Evolutionary conservation across 352 stramenopile species (phyloP).

Genomic region (Aphanomyces invadans): DNA sequence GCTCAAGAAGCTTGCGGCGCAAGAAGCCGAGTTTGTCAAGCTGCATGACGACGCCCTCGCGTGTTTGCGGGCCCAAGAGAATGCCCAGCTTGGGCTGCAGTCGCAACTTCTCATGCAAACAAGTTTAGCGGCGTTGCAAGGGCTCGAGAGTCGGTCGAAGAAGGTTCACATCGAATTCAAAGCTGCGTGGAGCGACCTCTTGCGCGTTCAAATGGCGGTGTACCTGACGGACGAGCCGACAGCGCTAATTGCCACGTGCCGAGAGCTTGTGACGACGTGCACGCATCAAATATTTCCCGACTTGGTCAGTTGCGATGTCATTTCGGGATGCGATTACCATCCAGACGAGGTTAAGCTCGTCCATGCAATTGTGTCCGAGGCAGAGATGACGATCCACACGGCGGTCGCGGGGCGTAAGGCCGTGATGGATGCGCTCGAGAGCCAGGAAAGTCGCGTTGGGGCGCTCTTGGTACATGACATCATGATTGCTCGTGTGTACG

Average conservation of each 20-base stretch:
- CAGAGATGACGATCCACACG: conserved; percentile 37
- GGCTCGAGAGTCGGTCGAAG: conserved; percentile 75
- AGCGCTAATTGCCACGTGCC: conserved; percentile 32
- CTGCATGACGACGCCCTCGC: conserved; percentile 28
- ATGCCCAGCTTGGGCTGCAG: conserved; percentile 46
- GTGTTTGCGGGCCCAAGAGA: conserved; percentile 33
- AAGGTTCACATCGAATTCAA: conserved; percentile 47
- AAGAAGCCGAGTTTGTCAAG: conserved; percentile 44
- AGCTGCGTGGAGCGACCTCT: conserved; percentile 24
- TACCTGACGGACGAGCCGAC: conserved; percentile 30
- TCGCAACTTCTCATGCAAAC: conserved; percentile 58
- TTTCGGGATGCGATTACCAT: conserved; percentile 80
- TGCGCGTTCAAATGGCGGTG: not conserved
- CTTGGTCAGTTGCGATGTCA: conserved; percentile 47
- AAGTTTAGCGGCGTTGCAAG: conserved; percentile 76
- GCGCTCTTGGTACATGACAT: conserved; percentile 9
- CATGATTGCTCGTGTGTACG: not conserved
- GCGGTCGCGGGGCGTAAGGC: conserved; percentile 34
- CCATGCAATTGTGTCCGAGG: conserved; percentile 31
- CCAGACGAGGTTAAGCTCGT: conserved; percentile 53
- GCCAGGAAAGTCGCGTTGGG: conserved; percentile 2
- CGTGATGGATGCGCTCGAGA: conserved; percentile 33
- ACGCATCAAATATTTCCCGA: conserved; percentile 52
- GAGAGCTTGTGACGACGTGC: conserved; percentile 51
- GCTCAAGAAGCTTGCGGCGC: conserved; percentile 39